Evolutionary conservation across 2,329 filamentous ascomycete species (phyloP).

Genomic region (Xylariaceae sp.): DNA sequence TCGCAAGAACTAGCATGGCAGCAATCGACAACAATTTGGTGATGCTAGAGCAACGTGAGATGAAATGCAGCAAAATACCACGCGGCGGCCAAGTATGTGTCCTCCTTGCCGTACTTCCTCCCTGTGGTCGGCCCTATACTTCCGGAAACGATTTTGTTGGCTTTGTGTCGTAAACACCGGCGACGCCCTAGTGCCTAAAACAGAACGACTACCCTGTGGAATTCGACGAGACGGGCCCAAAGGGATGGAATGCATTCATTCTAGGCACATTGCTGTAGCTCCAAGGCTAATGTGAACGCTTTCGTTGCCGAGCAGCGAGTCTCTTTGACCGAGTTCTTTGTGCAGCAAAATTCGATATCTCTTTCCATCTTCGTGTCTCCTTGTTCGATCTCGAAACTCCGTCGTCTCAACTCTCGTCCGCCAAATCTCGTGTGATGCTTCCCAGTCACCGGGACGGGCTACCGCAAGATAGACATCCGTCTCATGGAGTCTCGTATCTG

Average conservation of each 20-base stretch:
- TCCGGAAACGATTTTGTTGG: slow-evolving; percentile 14
- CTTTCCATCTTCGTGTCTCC: slow-evolving; percentile 3
- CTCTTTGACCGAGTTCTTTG: slow-evolving; percentile 17
- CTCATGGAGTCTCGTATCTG: slow-evolving; percentile 3
- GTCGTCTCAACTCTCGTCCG: not conserved
- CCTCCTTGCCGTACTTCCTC: not conserved
- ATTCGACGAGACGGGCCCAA: slow-evolving; percentile 9
- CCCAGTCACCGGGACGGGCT: not conserved
- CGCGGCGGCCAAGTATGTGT: no score
- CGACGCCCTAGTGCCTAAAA: not conserved
- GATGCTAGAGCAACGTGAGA: no score
- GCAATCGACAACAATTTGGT: no score
- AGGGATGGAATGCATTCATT: slow-evolving; percentile 20
- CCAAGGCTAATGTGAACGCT: slow-evolving; percentile 16
- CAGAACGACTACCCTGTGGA: not conserved
- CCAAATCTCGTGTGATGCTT: not conserved
- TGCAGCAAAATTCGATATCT: slow-evolving; percentile 10
- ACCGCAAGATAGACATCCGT: not conserved
- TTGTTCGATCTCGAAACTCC: slow-evolving; percentile 6
- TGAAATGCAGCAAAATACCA: no score
- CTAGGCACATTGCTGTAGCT: slow-evolving; percentile 5
- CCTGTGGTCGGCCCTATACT: slow-evolving; percentile 5
- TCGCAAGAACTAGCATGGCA: no score
- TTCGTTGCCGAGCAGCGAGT: slow-evolving; percentile 8
- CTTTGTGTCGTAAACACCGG: slow-evolving; percentile 19